Base-by-base conservation (phyloP, 495 filamentous ascomycete genomes). In the Penicillium samsonianum region DNA sequence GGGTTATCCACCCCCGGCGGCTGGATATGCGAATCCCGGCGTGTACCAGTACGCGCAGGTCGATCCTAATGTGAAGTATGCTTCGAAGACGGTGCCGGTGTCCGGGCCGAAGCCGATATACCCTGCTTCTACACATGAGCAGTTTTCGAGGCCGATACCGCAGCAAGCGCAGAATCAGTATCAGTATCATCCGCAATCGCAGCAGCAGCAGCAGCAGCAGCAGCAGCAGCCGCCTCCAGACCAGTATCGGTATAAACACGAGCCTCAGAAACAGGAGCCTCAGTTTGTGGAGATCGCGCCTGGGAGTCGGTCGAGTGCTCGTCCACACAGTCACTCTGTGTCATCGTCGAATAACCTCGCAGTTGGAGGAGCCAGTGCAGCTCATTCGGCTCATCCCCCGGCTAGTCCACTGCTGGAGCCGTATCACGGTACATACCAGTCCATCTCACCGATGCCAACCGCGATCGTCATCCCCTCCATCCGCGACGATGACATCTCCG, bases 371-470 rank as follows among this genome's bases (percentile, higher is more conserved):
- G 55, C 62, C 11, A 55, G 55, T 37, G 40, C 38, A 16, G 19
- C 50, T 14, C 62, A 68, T 48, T 55, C 62, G 8, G 77, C 73
- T 44, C 70, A 71, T 40, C 82, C 88, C 10, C 90, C 90, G 2
- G 82, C 86, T 9, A 94, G 90, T 55, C 94, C 94, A 0, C 78
- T 97, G 17, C 81, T 96, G 12, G 94, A 97, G 72, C 88, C 94
- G 1, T 98, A 98, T 73, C 87, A 86, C 56, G 94, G 94, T 7
- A 96, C 92, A 1, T 98, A 95, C 67, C 94, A 98, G 71, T 89
- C 89, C 50, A 90, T 97, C 62, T 96, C 92, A 2, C 93, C 94
- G 2, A 94, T 96, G 90, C 92, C 92, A 0, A 91, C 90, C 1
- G 90, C 93, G 0, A 75, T 87, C 41, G 69, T 80, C 48, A 68